phyloP scores from a whole-genome alignment of 805 yeast species.

The Candida jianshihensis region DNA sequence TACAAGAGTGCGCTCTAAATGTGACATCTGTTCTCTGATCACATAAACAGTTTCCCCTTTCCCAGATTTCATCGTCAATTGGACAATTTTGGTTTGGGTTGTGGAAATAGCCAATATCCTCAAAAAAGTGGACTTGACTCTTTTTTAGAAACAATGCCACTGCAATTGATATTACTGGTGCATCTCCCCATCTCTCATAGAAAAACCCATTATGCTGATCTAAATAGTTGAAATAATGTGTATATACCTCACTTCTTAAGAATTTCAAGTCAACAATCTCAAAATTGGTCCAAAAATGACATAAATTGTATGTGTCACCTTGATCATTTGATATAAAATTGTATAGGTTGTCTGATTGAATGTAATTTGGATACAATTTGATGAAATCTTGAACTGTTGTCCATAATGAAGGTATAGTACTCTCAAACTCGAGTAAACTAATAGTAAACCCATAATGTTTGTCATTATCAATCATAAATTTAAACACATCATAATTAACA shows the following conservation, averaged over 20 bases:
- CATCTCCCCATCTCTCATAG: slow-evolving; percentile 84
- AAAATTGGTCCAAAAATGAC: slow-evolving; percentile 64
- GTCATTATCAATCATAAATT: slow-evolving; percentile 32
- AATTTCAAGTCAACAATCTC: slow-evolving; percentile 49
- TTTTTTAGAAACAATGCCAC: slow-evolving; percentile 67
- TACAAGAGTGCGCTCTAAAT: slow-evolving; percentile 68
- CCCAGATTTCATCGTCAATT: slow-evolving; percentile 37
- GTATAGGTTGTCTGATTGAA: slow-evolving; percentile 50
- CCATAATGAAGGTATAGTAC: slow-evolving; percentile 50
- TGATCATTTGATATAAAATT: slow-evolving; percentile 42
- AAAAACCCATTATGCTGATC: slow-evolving; percentile 47
- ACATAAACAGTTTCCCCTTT: slow-evolving; percentile 44
- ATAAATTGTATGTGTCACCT: slow-evolving; percentile 39
- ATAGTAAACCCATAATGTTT: slow-evolving; percentile 45
- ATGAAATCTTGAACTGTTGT: slow-evolving; percentile 39
- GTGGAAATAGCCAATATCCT: slow-evolving; percentile 79
- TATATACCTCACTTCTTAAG: slow-evolving; percentile 40
- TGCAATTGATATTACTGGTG: slow-evolving; percentile 84
- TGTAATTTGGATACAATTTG: slow-evolving; percentile 33
- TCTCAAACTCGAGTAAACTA: slow-evolving; percentile 44
- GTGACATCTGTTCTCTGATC: slow-evolving; percentile 62
- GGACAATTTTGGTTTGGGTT: slow-evolving; percentile 57
- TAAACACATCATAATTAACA: slow-evolving; percentile 49
- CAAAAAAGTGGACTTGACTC: slow-evolving; percentile 68
- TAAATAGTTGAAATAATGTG: slow-evolving; percentile 36